Base-by-base conservation (phyloP, 2,329 filamentous ascomycete genomes). In the Kalmusia sp. region DNA sequence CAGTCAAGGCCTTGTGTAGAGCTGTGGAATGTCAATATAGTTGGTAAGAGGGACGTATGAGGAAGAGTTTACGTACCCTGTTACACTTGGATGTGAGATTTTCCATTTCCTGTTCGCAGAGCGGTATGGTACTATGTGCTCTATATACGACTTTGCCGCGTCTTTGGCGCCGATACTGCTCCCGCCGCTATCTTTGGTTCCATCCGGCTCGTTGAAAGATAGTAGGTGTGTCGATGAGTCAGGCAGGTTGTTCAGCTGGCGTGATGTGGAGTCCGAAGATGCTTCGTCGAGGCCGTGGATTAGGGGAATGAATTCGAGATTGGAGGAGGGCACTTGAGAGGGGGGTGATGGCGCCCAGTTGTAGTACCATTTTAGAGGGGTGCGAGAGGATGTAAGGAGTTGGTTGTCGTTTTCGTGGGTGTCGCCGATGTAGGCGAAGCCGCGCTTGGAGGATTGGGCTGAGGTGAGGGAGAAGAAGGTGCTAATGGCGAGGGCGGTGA, bases 201-300 rank as follows among this genome's bases (percentile, higher is more conserved):
- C 85, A 66, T 95, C 89, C 1, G 91, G 91, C 72, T 96, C 91
- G 72, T 95, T 95, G 79, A 92, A 93, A 9, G 80, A 82, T 15
- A 95, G 77, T 2, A 91, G 82, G 63, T 91, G 85, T 33, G 92
- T 84, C 2, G 80, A 79, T 34, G 80, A 76, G 19, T 85, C 76
- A 37, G 90, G 82, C 30, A 88, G 77, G 1, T 63, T 59, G 63
- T 78, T 80, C 39, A 93, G 84, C 5, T 80, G 77, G 66, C 90
- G 90, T 1, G 80, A 77, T 1, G 82, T 86, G 63, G 78, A 76
- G 19, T 76, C 65, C 47, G 79, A 55, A 37, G 68, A 48, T 15
- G 65, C 73, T 25, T 63, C 72, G 3, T 77, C 58, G 8, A 84
- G 77, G 22, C 89, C 89, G 85, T 89, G 93, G 54, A 93, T 84